Percentiles rank a stretch among this genome's conserved stretches.
phyloP scores from a whole-genome alignment of 106 monocot species.

The Cymbidium sinense region DNA sequence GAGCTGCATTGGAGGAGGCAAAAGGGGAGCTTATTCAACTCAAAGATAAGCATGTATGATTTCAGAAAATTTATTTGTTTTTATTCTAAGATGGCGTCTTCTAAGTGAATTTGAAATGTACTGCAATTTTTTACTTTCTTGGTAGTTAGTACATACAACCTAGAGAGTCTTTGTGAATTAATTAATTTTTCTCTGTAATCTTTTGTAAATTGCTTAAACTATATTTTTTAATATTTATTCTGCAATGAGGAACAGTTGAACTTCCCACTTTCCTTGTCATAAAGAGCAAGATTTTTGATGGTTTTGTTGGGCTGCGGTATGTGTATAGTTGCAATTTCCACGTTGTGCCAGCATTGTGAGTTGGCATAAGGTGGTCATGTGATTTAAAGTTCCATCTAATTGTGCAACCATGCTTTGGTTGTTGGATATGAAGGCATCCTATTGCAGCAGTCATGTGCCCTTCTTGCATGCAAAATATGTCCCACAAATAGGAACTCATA shows the following conservation, averaged over 20 bases:
- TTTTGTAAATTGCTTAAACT: neutral
- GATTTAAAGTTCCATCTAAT: neutral
- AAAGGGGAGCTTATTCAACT: constrained; percentile 69
- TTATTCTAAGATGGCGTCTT: neutral
- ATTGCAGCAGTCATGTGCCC: too few relatives aligned
- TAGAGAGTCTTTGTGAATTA: neutral
- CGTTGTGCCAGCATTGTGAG: neutral
- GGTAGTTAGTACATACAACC: neutral
- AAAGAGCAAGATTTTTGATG: neutral
- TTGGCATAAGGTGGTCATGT: neutral
- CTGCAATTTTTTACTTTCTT: neutral
- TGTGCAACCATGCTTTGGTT: neutral
- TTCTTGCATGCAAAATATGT: too few relatives aligned
- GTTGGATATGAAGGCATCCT: neutral
- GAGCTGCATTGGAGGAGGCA: constrained; percentile 76
- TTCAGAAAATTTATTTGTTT: neutral
- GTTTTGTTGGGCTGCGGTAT: neutral
- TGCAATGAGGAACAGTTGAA: too few relatives aligned
- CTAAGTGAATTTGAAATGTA: neutral
- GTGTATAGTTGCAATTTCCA: neutral
- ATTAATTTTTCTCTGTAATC: neutral
- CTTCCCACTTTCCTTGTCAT: neutral
- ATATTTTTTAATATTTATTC: too few relatives aligned
- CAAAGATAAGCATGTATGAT: constrained; percentile 67
- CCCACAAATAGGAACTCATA: too few relatives aligned